Evolutionary conservation across 441 rosid species (phyloP), one percentile per base, ranked within the genome.

Genomic region (Lepidium campestre): DNA sequence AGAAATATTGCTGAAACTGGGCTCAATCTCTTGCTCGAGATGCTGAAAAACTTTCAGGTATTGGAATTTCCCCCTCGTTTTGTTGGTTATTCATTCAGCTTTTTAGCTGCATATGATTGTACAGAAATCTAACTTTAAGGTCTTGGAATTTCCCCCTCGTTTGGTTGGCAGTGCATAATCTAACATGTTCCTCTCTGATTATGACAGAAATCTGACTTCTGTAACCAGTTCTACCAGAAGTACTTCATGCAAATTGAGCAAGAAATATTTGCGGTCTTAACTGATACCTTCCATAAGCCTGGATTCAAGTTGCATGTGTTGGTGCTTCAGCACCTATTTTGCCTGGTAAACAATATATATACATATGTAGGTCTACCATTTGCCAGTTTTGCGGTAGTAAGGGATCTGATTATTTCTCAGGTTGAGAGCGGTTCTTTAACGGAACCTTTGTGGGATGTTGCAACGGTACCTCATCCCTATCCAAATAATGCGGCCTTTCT

Each of bases 1-100:
- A 82, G 98, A 80, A 95, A 95, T 69, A 95, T 95, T 31, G 99
- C 98, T 23, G 98, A 95, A 80, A 92, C 99, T 44, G 99, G 98
- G 72, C 79, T 95, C 50, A 95, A 79, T 82, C 90, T 95, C 32
- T 69, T 95, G 52, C 67, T 92, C 73, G 99, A 85, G 82, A 95
- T 95, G 96, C 81, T 92, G 79, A 90, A 84, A 76, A 92, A 95
- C 59, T 90, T 92, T 65, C 96, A 90, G 97, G 99, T 87, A 53
- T 56, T 15, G 53, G 62, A 22, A 12, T n/a, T 62, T 27, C 34
- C 46, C 29, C 32, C 45, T 55, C 14, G 6, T 29, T 12, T 59
- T 63, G 31, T 48, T 35, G 32, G 9, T 42, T 62, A 15, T 47
- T 46, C n/a, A 15, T 47, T 14, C 29, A 5, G 34, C 34, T 29